phyloP scores from a whole-genome alignment of 2,329 filamentous ascomycete genomes.

The Chalaropsis ovoidea region DNA sequence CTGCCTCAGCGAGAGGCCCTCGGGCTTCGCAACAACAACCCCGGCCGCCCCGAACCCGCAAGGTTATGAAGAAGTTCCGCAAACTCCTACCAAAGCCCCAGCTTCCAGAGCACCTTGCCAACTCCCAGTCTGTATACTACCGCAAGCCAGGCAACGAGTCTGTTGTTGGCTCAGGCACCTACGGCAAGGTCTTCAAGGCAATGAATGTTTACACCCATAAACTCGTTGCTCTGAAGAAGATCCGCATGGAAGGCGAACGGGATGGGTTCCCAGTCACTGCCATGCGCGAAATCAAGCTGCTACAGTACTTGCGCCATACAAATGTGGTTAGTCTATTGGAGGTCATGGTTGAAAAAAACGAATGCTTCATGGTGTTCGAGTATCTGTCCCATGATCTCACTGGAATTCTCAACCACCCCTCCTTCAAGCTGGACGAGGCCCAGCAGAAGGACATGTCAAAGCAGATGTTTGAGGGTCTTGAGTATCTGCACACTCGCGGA shows the following conservation, averaged over 20 bases:
- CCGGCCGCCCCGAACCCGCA: slow-evolving; percentile 46
- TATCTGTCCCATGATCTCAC: slow-evolving; percentile 95
- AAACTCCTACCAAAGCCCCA: slow-evolving; percentile 61
- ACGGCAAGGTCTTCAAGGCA: slow-evolving; percentile 93
- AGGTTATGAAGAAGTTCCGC: slow-evolving; percentile 58
- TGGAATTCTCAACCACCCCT: slow-evolving; percentile 86
- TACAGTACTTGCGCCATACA: slow-evolving; percentile 73
- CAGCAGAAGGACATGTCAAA: slow-evolving; percentile 90
- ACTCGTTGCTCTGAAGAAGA: slow-evolving; percentile 77
- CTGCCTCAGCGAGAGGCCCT: slow-evolving; percentile 39
- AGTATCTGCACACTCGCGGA: slow-evolving; percentile 86
- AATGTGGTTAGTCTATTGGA: slow-evolving; percentile 79
- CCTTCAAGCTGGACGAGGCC: slow-evolving; percentile 69
- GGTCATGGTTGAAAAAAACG: slow-evolving; percentile 96
- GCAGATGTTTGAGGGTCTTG: slow-evolving; percentile 86
- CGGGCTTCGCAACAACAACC: slow-evolving; percentile 27
- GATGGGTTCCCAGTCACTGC: slow-evolving; percentile 88
- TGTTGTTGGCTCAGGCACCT: slow-evolving; percentile 88
- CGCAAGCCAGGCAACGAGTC: slow-evolving; percentile 96
- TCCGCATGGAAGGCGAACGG: slow-evolving; percentile 85
- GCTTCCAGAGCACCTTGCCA: slow-evolving; percentile 59
- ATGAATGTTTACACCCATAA: slow-evolving; percentile 81
- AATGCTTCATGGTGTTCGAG: slow-evolving; percentile 99
- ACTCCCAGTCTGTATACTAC: slow-evolving; percentile 84
- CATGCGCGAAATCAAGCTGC: slow-evolving; percentile 78